Percentiles rank a stretch among this genome's conserved stretches.
phyloP scores from a whole-genome alignment of 306 rosid species.

The Adenanthera pavonina region DNA sequence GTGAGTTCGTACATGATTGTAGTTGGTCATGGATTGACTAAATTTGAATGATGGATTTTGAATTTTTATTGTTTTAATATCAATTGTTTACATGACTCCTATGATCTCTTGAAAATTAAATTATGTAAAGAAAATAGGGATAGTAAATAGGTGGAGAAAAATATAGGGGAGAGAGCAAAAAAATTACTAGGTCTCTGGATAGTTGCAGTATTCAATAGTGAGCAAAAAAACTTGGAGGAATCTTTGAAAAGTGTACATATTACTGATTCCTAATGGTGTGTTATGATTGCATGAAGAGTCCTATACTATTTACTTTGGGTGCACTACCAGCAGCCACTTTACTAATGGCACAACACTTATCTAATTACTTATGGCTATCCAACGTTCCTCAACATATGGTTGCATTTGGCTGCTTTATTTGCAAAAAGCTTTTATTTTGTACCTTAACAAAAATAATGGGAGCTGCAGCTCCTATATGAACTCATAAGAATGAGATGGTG shows the following conservation, averaged over 20 bases:
- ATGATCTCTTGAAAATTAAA: slow-evolving; percentile 9
- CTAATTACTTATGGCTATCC: not conserved
- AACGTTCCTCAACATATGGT: not conserved
- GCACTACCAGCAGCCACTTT: not conserved
- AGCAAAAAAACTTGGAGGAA: not conserved
- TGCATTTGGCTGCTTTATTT: not conserved
- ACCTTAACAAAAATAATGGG: not conserved
- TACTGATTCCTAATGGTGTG: not conserved
- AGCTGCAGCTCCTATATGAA: not conserved
- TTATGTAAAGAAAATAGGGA: not conserved
- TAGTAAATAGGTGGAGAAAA: not conserved
- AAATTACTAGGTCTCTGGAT: not conserved
- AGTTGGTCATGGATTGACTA: slow-evolving; percentile 17
- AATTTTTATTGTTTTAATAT: not conserved
- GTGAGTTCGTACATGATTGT: slow-evolving; percentile 60
- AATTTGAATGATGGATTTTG: slow-evolving; percentile 18
- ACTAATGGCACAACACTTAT: not conserved
- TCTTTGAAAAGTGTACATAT: not conserved
- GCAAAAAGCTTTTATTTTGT: not conserved
- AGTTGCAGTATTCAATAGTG: not conserved
- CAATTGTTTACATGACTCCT: not conserved
- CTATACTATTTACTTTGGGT: not conserved
- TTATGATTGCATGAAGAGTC: not conserved
- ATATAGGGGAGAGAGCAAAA: not conserved
- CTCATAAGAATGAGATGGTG: not conserved